Evolutionary conservation across 1,284 basidiomycete species (phyloP).

Genomic region (Irpex lacteus): DNA sequence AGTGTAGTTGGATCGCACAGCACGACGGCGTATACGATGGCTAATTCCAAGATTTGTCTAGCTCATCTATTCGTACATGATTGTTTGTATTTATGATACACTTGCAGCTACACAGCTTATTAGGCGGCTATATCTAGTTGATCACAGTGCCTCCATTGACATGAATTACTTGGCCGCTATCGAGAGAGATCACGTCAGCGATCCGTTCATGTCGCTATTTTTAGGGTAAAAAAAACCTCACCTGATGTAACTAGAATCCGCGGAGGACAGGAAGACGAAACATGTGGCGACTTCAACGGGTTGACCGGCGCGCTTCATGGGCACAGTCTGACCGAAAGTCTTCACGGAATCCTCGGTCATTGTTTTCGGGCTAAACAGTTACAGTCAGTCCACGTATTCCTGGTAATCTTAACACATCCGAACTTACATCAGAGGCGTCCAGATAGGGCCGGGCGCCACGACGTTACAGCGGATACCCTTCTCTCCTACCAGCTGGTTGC

Average conservation of each 20-base stretch:
- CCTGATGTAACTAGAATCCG: slow-evolving; percentile 52
- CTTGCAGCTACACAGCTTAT: not conserved
- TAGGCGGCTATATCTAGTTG: slow-evolving; percentile 19
- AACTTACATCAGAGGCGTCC: slow-evolving; percentile 47
- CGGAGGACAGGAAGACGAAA: slow-evolving; percentile 51
- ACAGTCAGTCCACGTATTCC: not conserved
- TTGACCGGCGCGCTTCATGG: slow-evolving; percentile 52
- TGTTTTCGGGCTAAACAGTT: slow-evolving; percentile 34
- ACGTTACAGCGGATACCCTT: slow-evolving; percentile 49
- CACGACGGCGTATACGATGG: not conserved
- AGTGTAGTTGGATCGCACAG: not conserved
- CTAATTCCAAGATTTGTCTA: not conserved
- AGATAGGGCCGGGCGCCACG: slow-evolving; percentile 51
- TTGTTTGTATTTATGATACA: not conserved
- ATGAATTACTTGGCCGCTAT: slow-evolving; percentile 36
- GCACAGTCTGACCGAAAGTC: slow-evolving; percentile 39
- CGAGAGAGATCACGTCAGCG: not conserved
- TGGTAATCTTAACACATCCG: no score
- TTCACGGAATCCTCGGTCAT: slow-evolving; percentile 46
- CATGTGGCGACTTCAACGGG: slow-evolving; percentile 54
- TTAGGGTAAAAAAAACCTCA: slow-evolving; percentile 13
- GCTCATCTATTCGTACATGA: not conserved
- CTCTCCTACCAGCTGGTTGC: slow-evolving; percentile 52
- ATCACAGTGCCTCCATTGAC: slow-evolving; percentile 37
- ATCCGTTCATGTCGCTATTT: not conserved